A percentile compares a stretch with the other conserved stretches of the same genome.
Evolutionary conservation across 371 early-diverging fungal species (phyloP).

Genomic region (Thermomucor indicae-seudaticae): DNA sequence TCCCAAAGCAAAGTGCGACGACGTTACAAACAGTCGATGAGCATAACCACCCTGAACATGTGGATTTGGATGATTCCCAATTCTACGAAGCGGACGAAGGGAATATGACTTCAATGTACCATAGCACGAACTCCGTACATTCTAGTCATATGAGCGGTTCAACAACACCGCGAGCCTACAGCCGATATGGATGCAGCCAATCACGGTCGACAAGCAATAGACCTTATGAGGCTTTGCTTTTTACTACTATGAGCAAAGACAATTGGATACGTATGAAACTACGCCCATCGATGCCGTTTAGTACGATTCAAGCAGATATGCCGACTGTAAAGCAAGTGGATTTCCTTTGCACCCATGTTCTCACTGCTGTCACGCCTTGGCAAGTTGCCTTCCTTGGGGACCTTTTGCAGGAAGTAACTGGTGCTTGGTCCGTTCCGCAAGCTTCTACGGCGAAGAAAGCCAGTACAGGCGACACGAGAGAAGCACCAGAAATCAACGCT

Average conservation of each 20-base stretch:
- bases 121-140: slow-evolving; percentile 9
- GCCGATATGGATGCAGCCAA: not conserved
- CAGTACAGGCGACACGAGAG: not conserved
- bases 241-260: slow-evolving; percentile 34
- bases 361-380: slow-evolving; percentile 22
- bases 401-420: slow-evolving; percentile 13
- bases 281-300: slow-evolving; percentile 22
- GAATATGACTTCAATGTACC: slow-evolving; percentile 1
- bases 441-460: not conserved
- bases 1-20: slow-evolving; percentile 20
- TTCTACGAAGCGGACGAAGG: slow-evolving; percentile 33
- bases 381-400: slow-evolving; percentile 33
- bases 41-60: slow-evolving; percentile 2
- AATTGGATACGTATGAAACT: slow-evolving; percentile 34
- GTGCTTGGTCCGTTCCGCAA: not conserved
- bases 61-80: slow-evolving; percentile 22
- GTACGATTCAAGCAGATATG: not conserved
- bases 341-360: slow-evolving; percentile 23
- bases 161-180: slow-evolving; percentile 21
- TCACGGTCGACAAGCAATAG: slow-evolving; percentile 1
- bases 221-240: slow-evolving; percentile 36
- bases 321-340: slow-evolving; percentile 25
- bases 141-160: slow-evolving; percentile 30
- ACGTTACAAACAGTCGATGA: slow-evolving; percentile 2
- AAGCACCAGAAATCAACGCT: not conserved